phyloP scores from a whole-genome alignment of 306 rosid genomes.

The Begonia fuchsioides region DNA sequence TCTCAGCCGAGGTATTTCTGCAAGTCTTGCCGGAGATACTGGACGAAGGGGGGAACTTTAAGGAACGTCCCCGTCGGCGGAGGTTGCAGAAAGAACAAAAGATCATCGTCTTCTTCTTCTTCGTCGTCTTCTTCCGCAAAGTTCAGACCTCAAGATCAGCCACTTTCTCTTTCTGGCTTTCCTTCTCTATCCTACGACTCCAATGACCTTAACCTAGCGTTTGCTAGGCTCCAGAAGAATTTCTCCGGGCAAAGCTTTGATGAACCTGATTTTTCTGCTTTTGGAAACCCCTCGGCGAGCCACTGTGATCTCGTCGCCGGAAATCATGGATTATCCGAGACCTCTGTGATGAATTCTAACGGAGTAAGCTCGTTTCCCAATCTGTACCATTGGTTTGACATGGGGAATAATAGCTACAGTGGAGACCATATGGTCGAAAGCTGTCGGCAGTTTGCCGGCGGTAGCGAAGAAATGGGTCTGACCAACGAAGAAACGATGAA shows the following conservation, averaged over 20 bases:
- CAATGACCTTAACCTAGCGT: slow-evolving; percentile 61
- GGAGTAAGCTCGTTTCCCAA: slow-evolving; percentile 11
- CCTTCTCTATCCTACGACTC: slow-evolving; percentile 41
- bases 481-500: slow-evolving; percentile 36
- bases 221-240: slow-evolving; percentile 67
- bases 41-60: slow-evolving; percentile 96
- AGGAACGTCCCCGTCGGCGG: slow-evolving; percentile 99
- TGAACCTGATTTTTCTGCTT: slow-evolving; percentile 30
- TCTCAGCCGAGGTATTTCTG: slow-evolving; percentile 93
- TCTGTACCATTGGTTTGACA: slow-evolving; percentile 44
- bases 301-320: slow-evolving; percentile 6
- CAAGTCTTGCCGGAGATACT: slow-evolving; percentile 90
- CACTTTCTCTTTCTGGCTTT: slow-evolving; percentile 17
- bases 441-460: neutral
- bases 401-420: slow-evolving; percentile 39
- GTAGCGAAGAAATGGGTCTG: slow-evolving; percentile 12
- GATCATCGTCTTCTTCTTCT: slow-evolving; percentile 31
- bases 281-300: slow-evolving; percentile 26
- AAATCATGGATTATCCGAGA: no score
- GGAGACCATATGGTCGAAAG: slow-evolving; percentile 18
- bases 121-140: slow-evolving; percentile 38
- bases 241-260: slow-evolving; percentile 43
- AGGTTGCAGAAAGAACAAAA: slow-evolving; percentile 89
- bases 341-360: no score
- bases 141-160: slow-evolving; percentile 40